phyloP scores from a whole-genome alignment of 106 monocot genomes.

The Apostasia ramifera region DNA sequence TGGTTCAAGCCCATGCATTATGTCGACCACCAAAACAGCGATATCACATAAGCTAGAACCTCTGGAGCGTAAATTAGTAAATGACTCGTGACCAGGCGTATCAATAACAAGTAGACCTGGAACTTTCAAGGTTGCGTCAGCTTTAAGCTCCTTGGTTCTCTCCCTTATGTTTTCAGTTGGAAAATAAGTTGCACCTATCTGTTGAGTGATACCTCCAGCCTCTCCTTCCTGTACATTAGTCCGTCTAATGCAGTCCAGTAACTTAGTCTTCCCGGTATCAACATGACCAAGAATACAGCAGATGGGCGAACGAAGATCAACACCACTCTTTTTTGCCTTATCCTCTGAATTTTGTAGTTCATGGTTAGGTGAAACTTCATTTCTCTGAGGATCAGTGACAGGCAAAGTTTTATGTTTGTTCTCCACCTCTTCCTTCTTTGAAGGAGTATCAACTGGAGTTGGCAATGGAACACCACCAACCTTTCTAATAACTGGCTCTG shows the following conservation, averaged over 20 bases:
- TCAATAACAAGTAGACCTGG: conserved; percentile 99
- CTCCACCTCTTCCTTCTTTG: conserved; percentile 15
- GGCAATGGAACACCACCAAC: neutral
- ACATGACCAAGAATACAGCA: conserved; percentile 99
- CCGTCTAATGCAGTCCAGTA: conserved; percentile 85
- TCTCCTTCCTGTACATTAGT: conserved; percentile 98
- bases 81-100: conserved; percentile 97
- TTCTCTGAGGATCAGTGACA: conserved; percentile 13
- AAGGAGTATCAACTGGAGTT: conserved; percentile 15
- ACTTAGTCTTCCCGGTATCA: conserved; percentile 96
- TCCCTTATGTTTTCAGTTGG: conserved; percentile 94
- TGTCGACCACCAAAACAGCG: conserved; percentile 94
- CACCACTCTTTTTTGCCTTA: conserved; percentile 23
- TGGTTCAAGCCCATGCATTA: conserved; percentile 97
- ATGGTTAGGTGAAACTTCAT: conserved; percentile 29
- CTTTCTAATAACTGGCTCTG: conserved; percentile 29
- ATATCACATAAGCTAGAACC: conserved; percentile 97
- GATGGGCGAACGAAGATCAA: conserved; percentile 81
- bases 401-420: conserved; percentile 14
- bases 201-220: conserved; percentile 98
- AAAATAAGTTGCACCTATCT: conserved; percentile 97
- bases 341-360: conserved; percentile 20
- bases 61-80: conserved; percentile 88
- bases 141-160: conserved; percentile 89
- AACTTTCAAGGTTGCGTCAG: conserved; percentile 87